Percentiles rank a stretch among this genome's conserved stretches.
Evolutionary conservation across 495 filamentous ascomycete species (phyloP).

Genomic region (Neurospora sp.): DNA sequence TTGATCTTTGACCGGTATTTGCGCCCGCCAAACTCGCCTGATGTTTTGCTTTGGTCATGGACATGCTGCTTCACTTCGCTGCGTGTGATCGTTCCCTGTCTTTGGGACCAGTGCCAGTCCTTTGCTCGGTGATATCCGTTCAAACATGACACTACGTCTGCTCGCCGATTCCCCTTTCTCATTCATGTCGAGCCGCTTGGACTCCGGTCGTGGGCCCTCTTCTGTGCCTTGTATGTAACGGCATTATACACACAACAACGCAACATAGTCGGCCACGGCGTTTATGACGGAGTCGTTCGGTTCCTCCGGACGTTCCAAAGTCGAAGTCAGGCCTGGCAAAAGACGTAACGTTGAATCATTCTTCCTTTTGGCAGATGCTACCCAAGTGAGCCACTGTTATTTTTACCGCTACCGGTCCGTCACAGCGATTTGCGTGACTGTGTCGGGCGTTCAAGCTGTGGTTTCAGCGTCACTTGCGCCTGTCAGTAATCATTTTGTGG

Average conservation of each 20-base stretch:
- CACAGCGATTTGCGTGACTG: not conserved
- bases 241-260: not conserved
- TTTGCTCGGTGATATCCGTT: conserved; percentile 1
- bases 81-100: conserved; percentile 28
- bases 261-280: not conserved
- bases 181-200: not conserved
- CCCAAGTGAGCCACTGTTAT: not conserved
- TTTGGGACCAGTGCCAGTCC: conserved; percentile 21
- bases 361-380: not conserved
- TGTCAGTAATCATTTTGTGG: conserved; percentile 33
- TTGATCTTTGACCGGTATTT: conserved; percentile 29
- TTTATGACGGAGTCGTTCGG: not conserved
- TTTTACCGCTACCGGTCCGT: not conserved
- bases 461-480: not conserved
- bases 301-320: not conserved
- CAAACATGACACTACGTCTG: not conserved
- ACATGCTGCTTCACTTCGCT: conserved; percentile 34
- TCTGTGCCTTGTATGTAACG: not conserved
- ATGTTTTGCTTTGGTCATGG: conserved; percentile 26
- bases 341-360: conserved; percentile 1
- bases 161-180: not conserved
- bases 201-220: not conserved
- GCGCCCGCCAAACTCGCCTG: conserved; percentile 40
- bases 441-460: conserved; percentile 4
- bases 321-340: conserved; percentile 2